phyloP scores from a whole-genome alignment of 2,329 filamentous ascomycete genomes.

The Diaporthe destruens region DNA sequence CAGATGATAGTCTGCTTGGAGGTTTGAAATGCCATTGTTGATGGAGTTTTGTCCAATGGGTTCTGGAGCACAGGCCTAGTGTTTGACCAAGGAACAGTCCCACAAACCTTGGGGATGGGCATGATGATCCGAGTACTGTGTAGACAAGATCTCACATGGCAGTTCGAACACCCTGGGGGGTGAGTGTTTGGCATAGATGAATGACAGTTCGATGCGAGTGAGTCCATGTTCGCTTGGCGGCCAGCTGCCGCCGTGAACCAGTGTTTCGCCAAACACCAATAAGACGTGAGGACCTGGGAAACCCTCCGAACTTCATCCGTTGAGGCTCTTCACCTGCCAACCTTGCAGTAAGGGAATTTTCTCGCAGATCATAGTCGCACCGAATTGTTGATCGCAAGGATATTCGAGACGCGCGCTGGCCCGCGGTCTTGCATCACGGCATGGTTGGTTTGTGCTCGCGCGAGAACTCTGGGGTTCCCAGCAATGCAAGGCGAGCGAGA shows the following conservation, averaged over 20 bases:
- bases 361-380: constrained; percentile 16
- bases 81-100: constrained; percentile 25
- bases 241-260: constrained; percentile 1
- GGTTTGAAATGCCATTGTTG: constrained; percentile 9
- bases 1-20: background rate
- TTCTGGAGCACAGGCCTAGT: constrained; percentile 1
- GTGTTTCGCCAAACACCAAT: constrained; percentile 19
- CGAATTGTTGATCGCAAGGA: background rate
- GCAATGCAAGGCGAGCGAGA: background rate
- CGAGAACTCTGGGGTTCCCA: background rate
- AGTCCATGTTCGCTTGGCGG: constrained; percentile 10
- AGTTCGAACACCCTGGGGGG: constrained; percentile 12
- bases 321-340: background rate
- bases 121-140: constrained; percentile 11
- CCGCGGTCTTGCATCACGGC: background rate
- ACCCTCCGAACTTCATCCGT: constrained; percentile 4
- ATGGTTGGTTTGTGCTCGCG: background rate
- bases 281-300: background rate
- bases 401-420: background rate
- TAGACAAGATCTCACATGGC: constrained; percentile 4
- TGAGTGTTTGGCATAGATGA: constrained; percentile 18
- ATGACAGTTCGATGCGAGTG: constrained; percentile 5
- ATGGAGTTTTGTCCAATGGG: background rate
- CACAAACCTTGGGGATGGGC: constrained; percentile 15
- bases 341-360: constrained; percentile 9